phyloP scores from a whole-genome alignment of 2,329 filamentous ascomycete species.

The Claviceps pusilla region DNA sequence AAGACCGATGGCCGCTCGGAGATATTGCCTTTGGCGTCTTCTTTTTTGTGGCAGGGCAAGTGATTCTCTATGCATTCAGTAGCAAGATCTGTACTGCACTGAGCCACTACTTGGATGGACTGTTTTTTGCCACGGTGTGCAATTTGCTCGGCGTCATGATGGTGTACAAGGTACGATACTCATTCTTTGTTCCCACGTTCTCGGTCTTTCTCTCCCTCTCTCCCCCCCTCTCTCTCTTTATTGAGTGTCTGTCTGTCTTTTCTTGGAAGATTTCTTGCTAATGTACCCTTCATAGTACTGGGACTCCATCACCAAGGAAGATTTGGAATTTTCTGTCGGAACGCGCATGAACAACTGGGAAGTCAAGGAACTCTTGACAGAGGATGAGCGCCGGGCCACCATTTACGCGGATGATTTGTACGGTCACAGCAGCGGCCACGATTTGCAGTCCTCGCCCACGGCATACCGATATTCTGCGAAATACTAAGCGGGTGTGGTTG shows the following conservation, averaged over 20 bases:
- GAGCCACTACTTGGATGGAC: conserved; percentile 82
- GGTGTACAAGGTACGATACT: conserved; percentile 71
- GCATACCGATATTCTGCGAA: conserved; percentile 30
- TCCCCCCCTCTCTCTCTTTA: background rate
- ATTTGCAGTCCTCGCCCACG: conserved; percentile 34
- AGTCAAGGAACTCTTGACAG: conserved; percentile 75
- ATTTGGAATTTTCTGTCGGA: conserved; percentile 94
- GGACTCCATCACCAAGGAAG: conserved; percentile 97
- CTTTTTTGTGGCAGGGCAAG: conserved; percentile 84
- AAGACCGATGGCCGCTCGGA: conserved; percentile 89
- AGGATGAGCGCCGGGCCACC: conserved; percentile 63
- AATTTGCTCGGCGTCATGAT: conserved; percentile 97
- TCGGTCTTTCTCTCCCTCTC: background rate
- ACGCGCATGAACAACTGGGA: conserved; percentile 97
- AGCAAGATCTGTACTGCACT: conserved; percentile 67
- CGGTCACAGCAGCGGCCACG: conserved; percentile 39
- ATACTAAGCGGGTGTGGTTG: conserved; percentile 21
- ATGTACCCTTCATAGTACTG: conserved; percentile 54
- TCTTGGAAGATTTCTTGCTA: background rate
- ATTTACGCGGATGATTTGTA: conserved; percentile 57
- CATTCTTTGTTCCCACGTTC: background rate
- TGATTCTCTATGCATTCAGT: conserved; percentile 83
- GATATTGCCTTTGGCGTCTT: conserved; percentile 82
- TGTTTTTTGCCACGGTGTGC: conserved; percentile 88
- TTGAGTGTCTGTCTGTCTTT: no score